Percentiles rank a stretch among this genome's conserved stretches.
Conservation (phyloP, 352 stramenopile species). For the Phytophthora kernoviae region DNA sequence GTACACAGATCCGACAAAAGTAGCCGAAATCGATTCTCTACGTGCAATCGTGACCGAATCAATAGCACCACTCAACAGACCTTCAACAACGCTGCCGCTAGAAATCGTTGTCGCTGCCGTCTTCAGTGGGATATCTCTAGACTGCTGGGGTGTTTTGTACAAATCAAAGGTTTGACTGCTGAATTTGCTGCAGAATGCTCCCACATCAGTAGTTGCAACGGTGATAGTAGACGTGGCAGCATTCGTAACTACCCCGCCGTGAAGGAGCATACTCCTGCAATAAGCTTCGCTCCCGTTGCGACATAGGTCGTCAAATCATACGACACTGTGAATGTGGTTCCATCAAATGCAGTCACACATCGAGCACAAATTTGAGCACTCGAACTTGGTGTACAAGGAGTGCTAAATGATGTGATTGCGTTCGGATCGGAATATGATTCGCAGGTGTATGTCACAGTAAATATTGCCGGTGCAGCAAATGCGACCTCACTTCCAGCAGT, state of each 20-base stretch:
- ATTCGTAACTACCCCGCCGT: conserved; percentile 34
- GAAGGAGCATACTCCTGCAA: conserved; percentile 68
- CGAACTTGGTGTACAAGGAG: conserved; percentile 34
- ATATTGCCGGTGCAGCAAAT: conserved; percentile 34
- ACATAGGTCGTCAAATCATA: conserved; percentile 26
- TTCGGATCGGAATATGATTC: conserved; percentile 86
- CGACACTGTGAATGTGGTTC: conserved; percentile 51
- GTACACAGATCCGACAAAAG: conserved; percentile 69
- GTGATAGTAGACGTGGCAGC: conserved; percentile 30
- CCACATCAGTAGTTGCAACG: conserved; percentile 49
- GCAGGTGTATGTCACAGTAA: conserved; percentile 67
- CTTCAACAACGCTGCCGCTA: conserved; percentile 41
- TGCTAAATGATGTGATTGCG: conserved; percentile 55
- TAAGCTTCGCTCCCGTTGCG: conserved; percentile 31
- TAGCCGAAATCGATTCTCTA: conserved; percentile 36
- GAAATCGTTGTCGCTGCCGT: conserved; percentile 39
- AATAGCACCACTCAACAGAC: conserved; percentile 53
- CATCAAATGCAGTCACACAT: conserved; percentile 73
- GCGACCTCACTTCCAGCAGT: conserved; percentile 51
- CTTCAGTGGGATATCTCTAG: conserved; percentile 50
- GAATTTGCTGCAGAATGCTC: conserved; percentile 59
- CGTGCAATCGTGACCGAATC: conserved; percentile 54
- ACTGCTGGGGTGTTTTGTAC: conserved; percentile 64
- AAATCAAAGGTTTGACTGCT: conserved; percentile 35
- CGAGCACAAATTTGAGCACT: conserved; percentile 52